Evolutionary conservation across 441 rosid genomes (phyloP).

Genomic region (Sinapis alba): DNA sequence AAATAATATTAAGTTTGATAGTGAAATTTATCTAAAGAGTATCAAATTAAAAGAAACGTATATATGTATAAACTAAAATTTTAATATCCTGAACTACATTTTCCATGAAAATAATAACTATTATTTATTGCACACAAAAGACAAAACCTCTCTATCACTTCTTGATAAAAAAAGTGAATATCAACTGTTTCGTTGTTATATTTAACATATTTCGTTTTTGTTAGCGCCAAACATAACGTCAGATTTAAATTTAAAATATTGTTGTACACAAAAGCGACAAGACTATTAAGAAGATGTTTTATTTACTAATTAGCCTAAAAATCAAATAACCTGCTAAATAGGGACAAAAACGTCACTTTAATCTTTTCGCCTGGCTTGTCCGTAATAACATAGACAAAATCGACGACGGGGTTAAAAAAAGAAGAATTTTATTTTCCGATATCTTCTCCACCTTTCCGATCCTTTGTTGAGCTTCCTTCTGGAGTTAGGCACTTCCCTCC

Average conservation of each 20-base stretch:
- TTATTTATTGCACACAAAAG: background rate
- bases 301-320: background rate
- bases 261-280: background rate
- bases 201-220: background rate
- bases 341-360: background rate
- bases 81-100: background rate
- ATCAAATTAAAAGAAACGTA: background rate
- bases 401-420: background rate
- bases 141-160: background rate
- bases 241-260: background rate
- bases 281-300: background rate
- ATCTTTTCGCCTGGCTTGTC: background rate
- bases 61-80: no score
- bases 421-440: background rate
- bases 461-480: slow-evolving; percentile 12
- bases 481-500: background rate
- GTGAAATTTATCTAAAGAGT: background rate
- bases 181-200: background rate
- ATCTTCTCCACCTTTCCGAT: slow-evolving; percentile 17
- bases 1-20: background rate
- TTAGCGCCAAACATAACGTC: background rate
- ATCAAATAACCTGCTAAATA: background rate
- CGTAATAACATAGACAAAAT: background rate
- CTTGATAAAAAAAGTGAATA: background rate
- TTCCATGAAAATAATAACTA: background rate